These are phyloP conservation scores for Hortaea werneckii DNA, from an alignment of 2,329 filamentous ascomycete species.

Conservation along the genomic window DNA sequence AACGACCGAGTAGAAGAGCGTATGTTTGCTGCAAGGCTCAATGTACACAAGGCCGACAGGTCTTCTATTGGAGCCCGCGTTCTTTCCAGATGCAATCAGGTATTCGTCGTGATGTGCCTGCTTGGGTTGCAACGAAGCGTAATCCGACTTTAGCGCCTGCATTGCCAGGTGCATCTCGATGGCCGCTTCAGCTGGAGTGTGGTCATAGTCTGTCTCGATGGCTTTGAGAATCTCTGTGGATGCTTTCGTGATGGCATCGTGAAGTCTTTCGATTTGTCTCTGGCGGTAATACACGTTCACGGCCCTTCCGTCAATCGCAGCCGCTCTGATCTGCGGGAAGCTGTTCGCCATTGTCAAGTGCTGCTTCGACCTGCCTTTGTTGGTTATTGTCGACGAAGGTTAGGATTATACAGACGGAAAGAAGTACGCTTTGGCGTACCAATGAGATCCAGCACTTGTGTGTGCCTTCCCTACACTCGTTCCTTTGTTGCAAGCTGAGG, in stretches of 20 bases:
- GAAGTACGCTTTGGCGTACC: too few relatives aligned
- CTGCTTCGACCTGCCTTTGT: background rate
- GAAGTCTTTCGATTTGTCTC: constrained; percentile 36
- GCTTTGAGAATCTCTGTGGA: constrained; percentile 29
- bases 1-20: constrained; percentile 38
- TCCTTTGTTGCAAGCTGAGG: too few relatives aligned
- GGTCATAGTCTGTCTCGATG: constrained; percentile 30
- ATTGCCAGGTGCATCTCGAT: constrained; percentile 34
- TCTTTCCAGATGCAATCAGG: constrained; percentile 29
- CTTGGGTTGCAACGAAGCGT: constrained; percentile 30
- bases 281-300: constrained; percentile 39
- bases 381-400: background rate
- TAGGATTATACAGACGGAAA: too few relatives aligned
- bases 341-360: constrained; percentile 12
- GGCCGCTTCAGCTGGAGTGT: constrained; percentile 29
- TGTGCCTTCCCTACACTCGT: too few relatives aligned
- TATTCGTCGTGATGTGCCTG: constrained; percentile 34
- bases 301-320: constrained; percentile 36
- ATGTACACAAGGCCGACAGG: constrained; percentile 39
- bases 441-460: too few relatives aligned
- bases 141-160: constrained; percentile 30
- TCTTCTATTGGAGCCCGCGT: constrained; percentile 26
- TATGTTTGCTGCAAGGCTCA: constrained; percentile 36
- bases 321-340: constrained; percentile 28
- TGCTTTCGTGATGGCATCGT: constrained; percentile 29